Conservation (phyloP, 1,284 basidiomycete species). For the Pseudozyma tsukubaensis region DNA sequence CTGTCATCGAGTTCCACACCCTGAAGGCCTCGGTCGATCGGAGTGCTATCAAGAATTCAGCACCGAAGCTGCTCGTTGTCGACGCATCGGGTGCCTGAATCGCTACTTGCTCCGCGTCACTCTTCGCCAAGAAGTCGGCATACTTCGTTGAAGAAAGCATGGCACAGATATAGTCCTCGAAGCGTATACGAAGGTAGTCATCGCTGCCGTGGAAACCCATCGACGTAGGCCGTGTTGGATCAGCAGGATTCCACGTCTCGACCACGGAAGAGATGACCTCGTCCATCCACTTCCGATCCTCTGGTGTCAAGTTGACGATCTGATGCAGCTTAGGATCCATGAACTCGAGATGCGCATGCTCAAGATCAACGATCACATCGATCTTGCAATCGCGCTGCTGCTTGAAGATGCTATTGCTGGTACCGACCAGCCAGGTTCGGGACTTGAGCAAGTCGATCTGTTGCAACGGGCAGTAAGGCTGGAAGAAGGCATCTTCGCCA, state of each 20-base stretch:
- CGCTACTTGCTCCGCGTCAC: constrained; percentile 39
- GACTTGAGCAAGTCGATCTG: constrained; percentile 89
- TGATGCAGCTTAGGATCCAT: constrained; percentile 82
- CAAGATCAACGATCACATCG: constrained; percentile 84
- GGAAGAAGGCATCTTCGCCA: constrained; percentile 85
- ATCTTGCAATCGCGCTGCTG: constrained; percentile 85
- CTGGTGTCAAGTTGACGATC: constrained; percentile 82
- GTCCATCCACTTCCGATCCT: constrained; percentile 96
- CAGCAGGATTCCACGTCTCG: constrained; percentile 64
- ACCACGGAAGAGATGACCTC: constrained; percentile 69
- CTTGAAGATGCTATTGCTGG: constrained; percentile 95
- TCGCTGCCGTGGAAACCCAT: constrained; percentile 68
- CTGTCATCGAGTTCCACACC: constrained; percentile 59
- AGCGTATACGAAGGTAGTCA: constrained; percentile 63
- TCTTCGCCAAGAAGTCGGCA: constrained; percentile 53
- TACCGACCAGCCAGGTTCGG: constrained; percentile 83
- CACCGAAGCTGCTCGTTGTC: constrained; percentile 48
- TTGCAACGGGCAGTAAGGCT: constrained; percentile 95
- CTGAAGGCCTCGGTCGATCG: constrained; percentile 54
- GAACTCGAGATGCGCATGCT: constrained; percentile 59
- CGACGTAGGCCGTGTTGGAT: constrained; percentile 61
- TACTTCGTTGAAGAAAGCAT: constrained; percentile 64
- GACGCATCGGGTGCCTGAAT: constrained; percentile 51
- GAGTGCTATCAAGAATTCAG: constrained; percentile 61
- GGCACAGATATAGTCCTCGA: constrained; percentile 66